Evolutionary conservation across 257 asterid species (phyloP).

Genomic region (Plantago ovata): DNA sequence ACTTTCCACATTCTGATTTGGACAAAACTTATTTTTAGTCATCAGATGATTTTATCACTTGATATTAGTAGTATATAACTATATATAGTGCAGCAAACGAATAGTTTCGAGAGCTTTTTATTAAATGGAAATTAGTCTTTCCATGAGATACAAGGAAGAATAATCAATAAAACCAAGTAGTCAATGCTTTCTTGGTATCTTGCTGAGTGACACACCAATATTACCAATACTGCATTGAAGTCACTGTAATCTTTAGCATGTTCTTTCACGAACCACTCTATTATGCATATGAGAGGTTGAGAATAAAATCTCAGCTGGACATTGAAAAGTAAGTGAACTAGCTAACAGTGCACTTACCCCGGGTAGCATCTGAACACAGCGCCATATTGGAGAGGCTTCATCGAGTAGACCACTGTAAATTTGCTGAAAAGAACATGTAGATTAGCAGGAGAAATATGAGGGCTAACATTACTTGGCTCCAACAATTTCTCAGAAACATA

Average conservation of each 20-base stretch:
- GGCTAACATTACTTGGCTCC: slow-evolving; percentile 4
- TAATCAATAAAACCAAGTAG: not conserved
- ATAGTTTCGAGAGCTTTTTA: no score
- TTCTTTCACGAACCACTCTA: no score
- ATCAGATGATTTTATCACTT: no score
- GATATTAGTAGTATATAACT: no score
- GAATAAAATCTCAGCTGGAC: not conserved
- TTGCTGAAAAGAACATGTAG: slow-evolving; percentile 42
- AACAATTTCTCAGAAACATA: not conserved
- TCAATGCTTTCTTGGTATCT: not conserved
- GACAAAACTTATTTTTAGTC: no score
- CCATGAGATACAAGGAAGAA: no score
- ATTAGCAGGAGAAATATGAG: slow-evolving; percentile 10
- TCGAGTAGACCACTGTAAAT: slow-evolving; percentile 75
- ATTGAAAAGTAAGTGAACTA: not conserved
- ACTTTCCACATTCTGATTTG: slow-evolving; percentile 79
- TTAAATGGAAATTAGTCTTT: no score
- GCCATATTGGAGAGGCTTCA: slow-evolving; percentile 83
- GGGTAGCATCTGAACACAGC: slow-evolving; percentile 96
- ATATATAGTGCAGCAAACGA: no score
- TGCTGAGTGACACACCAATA: not conserved
- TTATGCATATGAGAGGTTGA: slow-evolving; percentile 5
- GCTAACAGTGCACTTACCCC: slow-evolving; percentile 48
- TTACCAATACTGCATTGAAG: not conserved
- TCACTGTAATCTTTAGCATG: slow-evolving; percentile 1